Conservation (phyloP, 305 asterid genomes). For the Coffea humblotiana region DNA sequence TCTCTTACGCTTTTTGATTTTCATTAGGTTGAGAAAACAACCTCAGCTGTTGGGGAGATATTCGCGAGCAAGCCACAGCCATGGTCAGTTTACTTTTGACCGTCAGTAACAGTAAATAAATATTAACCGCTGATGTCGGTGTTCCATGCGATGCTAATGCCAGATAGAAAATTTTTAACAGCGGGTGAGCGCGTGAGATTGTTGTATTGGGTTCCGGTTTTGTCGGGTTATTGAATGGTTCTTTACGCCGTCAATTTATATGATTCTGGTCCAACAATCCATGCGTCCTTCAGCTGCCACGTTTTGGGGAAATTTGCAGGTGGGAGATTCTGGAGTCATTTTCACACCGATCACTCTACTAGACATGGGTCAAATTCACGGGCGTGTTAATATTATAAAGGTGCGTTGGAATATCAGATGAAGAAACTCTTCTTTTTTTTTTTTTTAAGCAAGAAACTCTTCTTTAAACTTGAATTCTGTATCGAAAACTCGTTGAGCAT, state of each 20-base stretch:
- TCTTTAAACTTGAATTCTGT: no score
- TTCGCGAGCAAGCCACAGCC: not conserved
- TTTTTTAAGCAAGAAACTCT: no score
- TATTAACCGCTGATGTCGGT: slow-evolving; percentile 18
- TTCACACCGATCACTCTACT: not conserved
- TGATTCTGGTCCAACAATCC: not conserved
- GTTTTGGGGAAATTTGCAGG: not conserved
- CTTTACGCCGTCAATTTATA: not conserved
- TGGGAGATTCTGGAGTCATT: no score
- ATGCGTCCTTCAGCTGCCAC: not conserved
- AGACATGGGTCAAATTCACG: no score
- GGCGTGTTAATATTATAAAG: no score
- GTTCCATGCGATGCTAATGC: slow-evolving; percentile 10
- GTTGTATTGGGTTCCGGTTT: no score
- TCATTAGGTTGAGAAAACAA: not conserved
- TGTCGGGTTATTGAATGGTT: slow-evolving; percentile 19
- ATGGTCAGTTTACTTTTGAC: not conserved
- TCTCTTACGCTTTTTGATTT: not conserved
- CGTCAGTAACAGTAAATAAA: not conserved
- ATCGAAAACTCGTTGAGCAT: no score
- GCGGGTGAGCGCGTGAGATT: not conserved
- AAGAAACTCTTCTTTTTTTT: no score
- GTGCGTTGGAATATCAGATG: no score
- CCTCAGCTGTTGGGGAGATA: not conserved
- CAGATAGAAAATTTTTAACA: slow-evolving; percentile 4